Percentiles rank a stretch among this genome's conserved stretches.
phyloP scores from a whole-genome alignment of 495 filamentous ascomycete genomes.

The Arthonia radiata region DNA sequence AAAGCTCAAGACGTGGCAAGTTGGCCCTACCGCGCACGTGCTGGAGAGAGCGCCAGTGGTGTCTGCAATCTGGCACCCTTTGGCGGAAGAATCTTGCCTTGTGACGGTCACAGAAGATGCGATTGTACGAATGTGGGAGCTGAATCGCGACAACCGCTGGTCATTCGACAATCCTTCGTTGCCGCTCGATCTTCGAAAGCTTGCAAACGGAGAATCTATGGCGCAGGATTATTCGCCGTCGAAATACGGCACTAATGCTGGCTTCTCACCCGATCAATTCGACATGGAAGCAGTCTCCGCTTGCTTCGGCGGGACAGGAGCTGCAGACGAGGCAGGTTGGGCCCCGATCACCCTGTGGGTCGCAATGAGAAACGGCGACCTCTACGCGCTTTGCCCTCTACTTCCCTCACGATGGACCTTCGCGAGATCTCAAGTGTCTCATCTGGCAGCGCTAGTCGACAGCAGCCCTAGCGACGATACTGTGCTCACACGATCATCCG shows the following conservation, averaged over 20 bases:
- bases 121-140: constrained; percentile 66
- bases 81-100: constrained; percentile 41
- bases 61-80: constrained; percentile 67
- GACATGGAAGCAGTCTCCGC: constrained; percentile 78
- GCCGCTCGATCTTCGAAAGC: constrained; percentile 56
- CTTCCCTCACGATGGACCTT: constrained; percentile 61
- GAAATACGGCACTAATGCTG: constrained; percentile 42
- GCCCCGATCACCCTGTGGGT: constrained; percentile 80
- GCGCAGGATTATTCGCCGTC: constrained; percentile 55
- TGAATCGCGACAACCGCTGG: constrained; percentile 53
- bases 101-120: constrained; percentile 72
- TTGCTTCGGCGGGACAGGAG: constrained; percentile 47
- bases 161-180: constrained; percentile 63
- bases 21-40: constrained; percentile 74
- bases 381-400: constrained; percentile 77
- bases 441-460: too few relatives aligned
- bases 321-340: constrained; percentile 48
- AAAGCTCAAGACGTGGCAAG: constrained; percentile 55
- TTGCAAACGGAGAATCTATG: constrained; percentile 49
- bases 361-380: constrained; percentile 65
- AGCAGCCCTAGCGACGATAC: too few relatives aligned
- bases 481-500: too few relatives aligned
- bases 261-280: constrained; percentile 58
- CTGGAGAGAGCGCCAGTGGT: constrained; percentile 52
- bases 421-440: constrained; percentile 25